Conservation (phyloP, 495 filamentous ascomycete species). For the Aspergillus baeticus region DNA sequence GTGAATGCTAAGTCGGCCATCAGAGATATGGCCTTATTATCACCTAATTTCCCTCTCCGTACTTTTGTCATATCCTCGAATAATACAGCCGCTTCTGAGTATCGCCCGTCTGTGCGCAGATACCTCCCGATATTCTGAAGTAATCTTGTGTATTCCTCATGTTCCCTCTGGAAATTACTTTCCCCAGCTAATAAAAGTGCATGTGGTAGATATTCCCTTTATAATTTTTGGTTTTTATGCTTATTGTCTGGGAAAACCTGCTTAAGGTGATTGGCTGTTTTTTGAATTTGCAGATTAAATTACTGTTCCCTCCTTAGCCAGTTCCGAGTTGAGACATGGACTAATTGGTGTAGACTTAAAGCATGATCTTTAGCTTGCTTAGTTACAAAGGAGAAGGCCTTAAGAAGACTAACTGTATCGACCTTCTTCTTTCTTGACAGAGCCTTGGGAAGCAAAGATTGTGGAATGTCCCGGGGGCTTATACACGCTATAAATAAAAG, state of each 20-base stretch:
- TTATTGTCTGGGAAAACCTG: neutral
- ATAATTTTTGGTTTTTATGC: neutral
- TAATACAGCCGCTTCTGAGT: neutral
- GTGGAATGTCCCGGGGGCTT: constrained; percentile 25
- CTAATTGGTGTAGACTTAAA: constrained; percentile 19
- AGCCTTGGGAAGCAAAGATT: constrained; percentile 26
- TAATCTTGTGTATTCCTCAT: neutral
- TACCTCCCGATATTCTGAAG: neutral
- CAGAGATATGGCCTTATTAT: neutral
- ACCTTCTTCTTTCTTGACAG: constrained; percentile 7
- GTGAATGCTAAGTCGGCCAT: neutral
- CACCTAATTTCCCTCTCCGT: neutral
- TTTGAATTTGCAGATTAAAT: neutral
- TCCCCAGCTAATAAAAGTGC: neutral
- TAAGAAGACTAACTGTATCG: constrained; percentile 22
- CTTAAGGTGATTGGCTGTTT: neutral
- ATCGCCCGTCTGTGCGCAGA: neutral
- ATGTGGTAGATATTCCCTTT: constrained; percentile 7
- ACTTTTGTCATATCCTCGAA: neutral
- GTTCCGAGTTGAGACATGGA: constrained; percentile 24
- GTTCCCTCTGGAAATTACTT: neutral
- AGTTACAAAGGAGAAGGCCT: constrained; percentile 23
- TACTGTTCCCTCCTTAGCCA: constrained; percentile 1
- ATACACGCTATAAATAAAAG: constrained; percentile 46
- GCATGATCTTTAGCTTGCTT: constrained; percentile 1